A percentile compares a stretch with the other conserved stretches of the same genome.
Conservation (phyloP, 257 asterid genomes). For the Knoxia roxburghii region DNA sequence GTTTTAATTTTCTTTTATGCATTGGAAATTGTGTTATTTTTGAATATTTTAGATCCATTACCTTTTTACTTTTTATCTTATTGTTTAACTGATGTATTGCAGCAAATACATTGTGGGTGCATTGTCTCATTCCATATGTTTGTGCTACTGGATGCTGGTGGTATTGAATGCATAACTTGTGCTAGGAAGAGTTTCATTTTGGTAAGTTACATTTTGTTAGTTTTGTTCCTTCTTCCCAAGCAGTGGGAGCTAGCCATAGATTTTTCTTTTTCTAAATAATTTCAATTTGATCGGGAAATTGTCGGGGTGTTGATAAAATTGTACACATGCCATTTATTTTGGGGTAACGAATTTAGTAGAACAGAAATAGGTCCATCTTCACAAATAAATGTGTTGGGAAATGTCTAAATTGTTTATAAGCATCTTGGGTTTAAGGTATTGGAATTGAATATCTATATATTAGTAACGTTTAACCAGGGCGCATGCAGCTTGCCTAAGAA, state of each 20-base stretch:
- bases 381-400: background rate
- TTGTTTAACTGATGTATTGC: conserved; percentile 34
- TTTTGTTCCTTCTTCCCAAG: background rate
- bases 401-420: background rate
- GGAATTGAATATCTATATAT: background rate
- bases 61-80: background rate
- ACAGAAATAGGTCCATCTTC: background rate
- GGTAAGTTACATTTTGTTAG: conserved; percentile 41
- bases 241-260: background rate
- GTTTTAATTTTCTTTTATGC: background rate
- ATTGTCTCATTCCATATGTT: conserved; percentile 97
- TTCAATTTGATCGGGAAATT: background rate
- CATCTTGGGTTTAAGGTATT: too few species aligned
- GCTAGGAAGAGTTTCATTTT: conserved; percentile 82
- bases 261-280: background rate
- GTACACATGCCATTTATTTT: background rate
- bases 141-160: conserved; percentile 98
- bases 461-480: background rate
- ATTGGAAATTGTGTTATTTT: background rate
- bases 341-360: background rate
- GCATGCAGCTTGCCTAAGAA: background rate
- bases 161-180: conserved; percentile 92
- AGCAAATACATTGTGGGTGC: conserved; percentile 99
- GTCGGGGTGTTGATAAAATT: background rate
- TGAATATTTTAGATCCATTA: background rate